phyloP scores from a whole-genome alignment of 169 alveolate species.

The Theileria equi region DNA sequence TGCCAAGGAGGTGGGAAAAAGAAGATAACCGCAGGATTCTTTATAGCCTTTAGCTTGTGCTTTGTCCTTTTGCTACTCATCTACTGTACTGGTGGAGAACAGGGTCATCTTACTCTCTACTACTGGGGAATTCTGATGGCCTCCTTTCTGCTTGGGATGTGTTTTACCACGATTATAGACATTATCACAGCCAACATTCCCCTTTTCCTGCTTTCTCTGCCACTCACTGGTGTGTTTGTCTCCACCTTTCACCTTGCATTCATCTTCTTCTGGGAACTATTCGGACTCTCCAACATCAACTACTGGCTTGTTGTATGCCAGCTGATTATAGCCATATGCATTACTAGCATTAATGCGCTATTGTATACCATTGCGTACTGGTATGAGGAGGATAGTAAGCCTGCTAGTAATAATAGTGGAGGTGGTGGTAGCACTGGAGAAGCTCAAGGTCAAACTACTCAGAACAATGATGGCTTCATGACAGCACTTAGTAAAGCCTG shows the following conservation, averaged over 20 bases:
- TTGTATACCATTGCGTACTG: constrained; percentile 12
- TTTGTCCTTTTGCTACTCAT: constrained; percentile 3
- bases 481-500: no score
- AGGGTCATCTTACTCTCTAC: constrained; percentile 17
- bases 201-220: constrained; percentile 14
- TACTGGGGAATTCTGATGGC: constrained; percentile 24
- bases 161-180: background rate
- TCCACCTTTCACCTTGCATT: constrained; percentile 16
- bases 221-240: constrained; percentile 19
- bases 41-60: background rate
- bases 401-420: no score
- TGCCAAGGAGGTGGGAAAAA: background rate
- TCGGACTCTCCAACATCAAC: background rate
- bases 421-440: no score
- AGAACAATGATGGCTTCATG: no score
- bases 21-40: background rate
- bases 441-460: no score
- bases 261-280: background rate
- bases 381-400: background rate
- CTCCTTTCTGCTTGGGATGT: constrained; percentile 2
- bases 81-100: constrained; percentile 18
- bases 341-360: constrained; percentile 6
- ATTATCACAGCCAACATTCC: constrained; percentile 9
- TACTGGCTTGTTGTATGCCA: constrained; percentile 16
- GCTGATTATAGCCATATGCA: constrained; percentile 4